phyloP scores from a whole-genome alignment of 2,329 filamentous ascomycete genomes.

The Aureobasidium namibiae region DNA sequence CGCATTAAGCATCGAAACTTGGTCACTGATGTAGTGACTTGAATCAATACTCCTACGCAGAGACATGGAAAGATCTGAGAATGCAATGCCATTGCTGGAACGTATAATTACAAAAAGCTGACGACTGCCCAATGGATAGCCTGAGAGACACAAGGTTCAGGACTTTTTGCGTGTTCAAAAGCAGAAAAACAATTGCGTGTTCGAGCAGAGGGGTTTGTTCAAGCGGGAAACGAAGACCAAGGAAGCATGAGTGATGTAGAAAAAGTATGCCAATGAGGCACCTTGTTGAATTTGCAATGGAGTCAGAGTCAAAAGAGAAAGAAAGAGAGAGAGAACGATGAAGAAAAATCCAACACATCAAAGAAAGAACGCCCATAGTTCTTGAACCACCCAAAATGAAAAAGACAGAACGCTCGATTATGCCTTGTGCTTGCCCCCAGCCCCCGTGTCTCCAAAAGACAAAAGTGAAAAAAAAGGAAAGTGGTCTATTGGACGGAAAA shows the following conservation, averaged over 20 bases:
- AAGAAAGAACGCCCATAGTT: not conserved
- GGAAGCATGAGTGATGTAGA: not conserved
- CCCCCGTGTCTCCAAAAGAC: not conserved
- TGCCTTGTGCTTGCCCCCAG: not conserved
- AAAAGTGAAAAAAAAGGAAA: not conserved
- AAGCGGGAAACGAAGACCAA: not conserved
- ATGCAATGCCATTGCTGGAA: too few species aligned
- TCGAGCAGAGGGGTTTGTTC: too few species aligned
- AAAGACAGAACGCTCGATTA: not conserved
- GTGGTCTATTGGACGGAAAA: not conserved
- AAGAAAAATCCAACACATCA: not conserved
- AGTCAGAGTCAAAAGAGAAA: too few species aligned
- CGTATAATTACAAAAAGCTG: too few species aligned
- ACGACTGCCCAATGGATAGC: too few species aligned
- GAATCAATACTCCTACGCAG: too few species aligned
- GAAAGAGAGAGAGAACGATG: not conserved
- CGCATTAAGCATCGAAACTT: too few species aligned
- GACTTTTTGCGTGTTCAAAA: too few species aligned
- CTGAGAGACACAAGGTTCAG: too few species aligned
- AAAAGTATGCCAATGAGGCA: not conserved
- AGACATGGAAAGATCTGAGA: too few species aligned
- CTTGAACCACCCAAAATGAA: not conserved
- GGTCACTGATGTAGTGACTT: too few species aligned
- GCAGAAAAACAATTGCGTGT: too few species aligned
- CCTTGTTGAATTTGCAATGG: not conserved